Base-by-base conservation (phyloP, 805 yeast genomes). In the Suhomyces tanzawaensis region DNA sequence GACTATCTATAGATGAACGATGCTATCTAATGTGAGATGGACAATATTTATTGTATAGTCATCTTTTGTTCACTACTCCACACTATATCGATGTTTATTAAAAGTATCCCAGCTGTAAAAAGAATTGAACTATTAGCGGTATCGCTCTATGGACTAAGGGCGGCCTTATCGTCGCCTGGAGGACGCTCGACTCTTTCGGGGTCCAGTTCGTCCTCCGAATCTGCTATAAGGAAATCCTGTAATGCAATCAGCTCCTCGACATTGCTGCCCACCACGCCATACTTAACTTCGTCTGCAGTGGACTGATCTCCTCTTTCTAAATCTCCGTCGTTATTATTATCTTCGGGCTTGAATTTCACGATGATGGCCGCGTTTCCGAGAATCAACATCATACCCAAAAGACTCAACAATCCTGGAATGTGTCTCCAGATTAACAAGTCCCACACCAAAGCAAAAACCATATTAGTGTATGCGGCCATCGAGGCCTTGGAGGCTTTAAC, bases 401-500 rank as follows among this genome's bases (percentile, higher is more conserved):
- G 61, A 41, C 90, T 82, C 65, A 85, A 69, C 21, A 77, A 43
- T 15, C 79, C 81, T 0, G 96, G 96, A 16, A 79, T 57, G 55
- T 82, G 88, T 44, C 77, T 71, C 81, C 87, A 90, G 19, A 88
- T 63, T 1, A 78, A 30, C 24, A 77, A 64, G 55, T 89, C 96
- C 78, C 90, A 81, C 22, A 84, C 41, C 13, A 87, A 64, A 0
- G 96, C 91, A 62, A 82, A 87, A 1, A 89, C 64, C 71, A 89
- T 73, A 52, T 82, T 86, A 2, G 89, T 72, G 56, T 90, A 90
- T 2, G 76, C 64, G 78, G 87, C 81, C 43, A 85, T 71, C 9
- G 90, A 72, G 0, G 89, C 86, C 40, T 85, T 72, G 3, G 88
- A 79, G 0, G 96, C 95, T 36, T 69, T 66, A 45, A 85, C 95